Conservation (phyloP, 176 grass and related monocot genomes). For the Avena sativa region DNA sequence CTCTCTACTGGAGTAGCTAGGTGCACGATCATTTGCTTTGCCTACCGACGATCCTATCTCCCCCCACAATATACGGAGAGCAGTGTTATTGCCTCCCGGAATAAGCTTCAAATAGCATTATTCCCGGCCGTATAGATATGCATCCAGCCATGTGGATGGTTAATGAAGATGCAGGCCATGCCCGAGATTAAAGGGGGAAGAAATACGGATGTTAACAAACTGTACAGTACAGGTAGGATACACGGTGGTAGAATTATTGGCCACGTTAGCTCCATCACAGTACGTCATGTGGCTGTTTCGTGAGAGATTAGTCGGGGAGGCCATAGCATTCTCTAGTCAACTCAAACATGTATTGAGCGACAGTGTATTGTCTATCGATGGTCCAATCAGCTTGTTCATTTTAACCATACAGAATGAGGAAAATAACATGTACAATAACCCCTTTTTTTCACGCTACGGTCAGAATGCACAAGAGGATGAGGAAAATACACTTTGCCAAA, state of each 20-base stretch:
- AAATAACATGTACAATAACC: not conserved
- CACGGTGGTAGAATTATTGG: not conserved
- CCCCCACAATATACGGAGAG: not conserved
- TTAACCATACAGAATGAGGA: not conserved
- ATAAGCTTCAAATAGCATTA: not conserved
- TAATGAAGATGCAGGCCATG: not conserved
- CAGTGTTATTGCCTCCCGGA: not conserved
- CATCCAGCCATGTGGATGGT: not conserved
- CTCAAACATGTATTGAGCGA: not conserved
- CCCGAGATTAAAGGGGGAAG: not conserved
- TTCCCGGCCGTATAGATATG: not conserved
- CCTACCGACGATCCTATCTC: not conserved
- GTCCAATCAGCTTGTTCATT: not conserved
- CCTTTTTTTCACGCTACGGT: not conserved
- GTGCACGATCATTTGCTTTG: not conserved
- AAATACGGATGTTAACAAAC: not conserved
- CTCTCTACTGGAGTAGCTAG: not conserved
- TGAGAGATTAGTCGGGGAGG: not conserved
- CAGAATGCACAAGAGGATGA: too few species aligned
- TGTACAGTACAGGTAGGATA: not conserved
- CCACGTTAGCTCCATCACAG: conserved; percentile 6
- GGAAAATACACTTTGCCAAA: not conserved
- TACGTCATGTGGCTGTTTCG: conserved; percentile 3
- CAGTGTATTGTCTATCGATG: not conserved
- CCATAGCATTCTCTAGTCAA: conserved; percentile 1